Conservation (phyloP, 129 eudicot species). For the Tanacetum coccineum region DNA sequence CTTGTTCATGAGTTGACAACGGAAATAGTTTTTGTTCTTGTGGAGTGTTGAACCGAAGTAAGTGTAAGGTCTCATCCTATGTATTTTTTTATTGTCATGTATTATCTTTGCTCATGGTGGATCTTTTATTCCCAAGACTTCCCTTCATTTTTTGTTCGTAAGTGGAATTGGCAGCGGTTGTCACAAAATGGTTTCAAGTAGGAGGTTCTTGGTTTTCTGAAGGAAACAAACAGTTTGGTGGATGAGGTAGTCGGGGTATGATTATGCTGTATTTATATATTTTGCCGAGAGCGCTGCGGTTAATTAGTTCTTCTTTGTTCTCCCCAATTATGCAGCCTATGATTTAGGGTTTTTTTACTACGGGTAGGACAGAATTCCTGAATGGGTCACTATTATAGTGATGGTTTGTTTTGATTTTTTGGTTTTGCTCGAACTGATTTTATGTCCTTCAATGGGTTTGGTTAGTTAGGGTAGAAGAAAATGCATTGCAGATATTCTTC, state of each 20-base stretch:
- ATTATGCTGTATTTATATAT: no score
- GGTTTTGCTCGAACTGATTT: constrained; percentile 38
- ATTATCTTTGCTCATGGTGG: constrained; percentile 65
- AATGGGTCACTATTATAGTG: constrained; percentile 44
- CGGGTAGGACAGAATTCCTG: constrained; percentile 49
- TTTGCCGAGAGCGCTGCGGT: no score
- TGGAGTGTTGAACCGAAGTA: constrained; percentile 53
- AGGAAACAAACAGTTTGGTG: constrained; percentile 44
- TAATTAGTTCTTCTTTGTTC: constrained; percentile 50
- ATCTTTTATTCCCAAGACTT: constrained; percentile 60
- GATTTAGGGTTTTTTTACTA: constrained; percentile 35
- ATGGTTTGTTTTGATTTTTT: constrained; percentile 35
- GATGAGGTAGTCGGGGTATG: constrained; percentile 27
- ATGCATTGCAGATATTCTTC: constrained; percentile 85
- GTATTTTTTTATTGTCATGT: constrained; percentile 50
- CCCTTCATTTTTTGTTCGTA: constrained; percentile 72
- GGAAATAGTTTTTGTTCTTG: constrained; percentile 25
- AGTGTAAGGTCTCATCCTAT: constrained; percentile 69
- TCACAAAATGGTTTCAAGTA: constrained; percentile 65
- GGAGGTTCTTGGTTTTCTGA: constrained; percentile 45
- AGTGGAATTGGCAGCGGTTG: constrained; percentile 77
- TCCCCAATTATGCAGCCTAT: constrained; percentile 64
- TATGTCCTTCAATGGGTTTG: constrained; percentile 70
- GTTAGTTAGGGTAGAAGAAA: constrained; percentile 63
- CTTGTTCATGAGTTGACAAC: constrained; percentile 20